phyloP scores from a whole-genome alignment of 108 stramenopile species.

The Tribonema minus region DNA sequence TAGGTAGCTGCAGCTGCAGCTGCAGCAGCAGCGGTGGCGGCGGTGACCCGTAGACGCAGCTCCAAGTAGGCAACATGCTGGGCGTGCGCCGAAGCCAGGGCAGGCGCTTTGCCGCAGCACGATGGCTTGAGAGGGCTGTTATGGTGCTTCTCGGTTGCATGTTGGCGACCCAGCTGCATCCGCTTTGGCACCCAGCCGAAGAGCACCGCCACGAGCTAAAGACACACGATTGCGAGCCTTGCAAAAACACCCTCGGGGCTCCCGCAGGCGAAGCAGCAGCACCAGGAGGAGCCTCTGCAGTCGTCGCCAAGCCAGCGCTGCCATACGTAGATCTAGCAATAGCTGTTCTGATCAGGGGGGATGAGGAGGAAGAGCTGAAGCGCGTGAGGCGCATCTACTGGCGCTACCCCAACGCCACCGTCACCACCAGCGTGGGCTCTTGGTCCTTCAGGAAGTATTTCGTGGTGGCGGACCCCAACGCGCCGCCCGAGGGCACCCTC shows the following conservation, averaged over 20 bases:
- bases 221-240: too few relatives aligned
- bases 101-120: too few relatives aligned
- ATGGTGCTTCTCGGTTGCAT: not conserved
- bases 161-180: not conserved
- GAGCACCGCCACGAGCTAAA: not conserved
- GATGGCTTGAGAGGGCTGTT: not conserved
- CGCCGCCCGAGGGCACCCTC: constrained; percentile 15
- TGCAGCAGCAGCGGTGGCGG: too few relatives aligned
- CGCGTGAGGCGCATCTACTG: constrained; percentile 17
- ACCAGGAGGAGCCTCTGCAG: not conserved
- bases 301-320: not conserved
- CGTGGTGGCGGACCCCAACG: not conserved
- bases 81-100: too few relatives aligned
- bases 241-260: not conserved
- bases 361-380: constrained; percentile 10
- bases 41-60: too few relatives aligned
- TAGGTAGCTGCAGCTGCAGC: too few relatives aligned
- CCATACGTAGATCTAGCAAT: constrained; percentile 34
- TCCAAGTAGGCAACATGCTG: too few relatives aligned
- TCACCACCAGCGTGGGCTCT: not conserved
- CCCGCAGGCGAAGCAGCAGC: not conserved
- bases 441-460: constrained; percentile 2
- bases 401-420: constrained; percentile 1
- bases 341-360: constrained; percentile 16
- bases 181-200: not conserved